Base-by-base conservation (phyloP, 169 alveolate genomes). In the Cryptosporidium sp. region DNA sequence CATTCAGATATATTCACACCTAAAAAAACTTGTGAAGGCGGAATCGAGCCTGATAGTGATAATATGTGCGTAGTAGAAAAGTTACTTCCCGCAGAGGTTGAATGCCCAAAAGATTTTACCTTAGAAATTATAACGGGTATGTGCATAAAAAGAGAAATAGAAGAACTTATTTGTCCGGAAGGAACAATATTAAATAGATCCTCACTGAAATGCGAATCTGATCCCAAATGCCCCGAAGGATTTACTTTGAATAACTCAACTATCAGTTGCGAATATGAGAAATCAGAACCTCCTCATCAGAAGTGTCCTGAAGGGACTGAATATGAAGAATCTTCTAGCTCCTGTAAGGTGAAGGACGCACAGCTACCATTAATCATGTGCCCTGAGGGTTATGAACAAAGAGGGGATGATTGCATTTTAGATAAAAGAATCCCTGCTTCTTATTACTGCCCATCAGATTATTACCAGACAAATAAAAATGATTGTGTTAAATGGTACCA, bases 251-350 rank as follows among this genome's bases (percentile, higher is more conserved):
- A 80, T 39, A 80, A 65, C 56, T 42, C 89, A 14, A 80, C 89
- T 26, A 2, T 80, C 21, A 80, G n/a, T 16, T 80, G 89, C 37
- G 80, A 80, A 31, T 29, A 58, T 35, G 89, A 80, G 26, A 62
- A 44, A 18, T 37, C 73, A 10, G 89, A n/a, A 12, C 89, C 69
- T 10, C 89, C 89, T 35, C 89, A 80, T 48, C 80, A 69, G 31
- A 80, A 80, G 35, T 80, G 89, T 62, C 89, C 89, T 7, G 80
- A 80, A 62, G 89, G 89, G 9, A 80, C 89, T 10, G 89, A 80
- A 12, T 80, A 80, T 31, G 75, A 80, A 23, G 69, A 80, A 42
- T 29, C 35, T 2, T 44, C 80, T 65, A 67, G 65, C n/a, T 80
- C 89, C 0, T 80, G 89, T 51, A 80, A 80, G 44, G 75, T 37